phyloP scores from a whole-genome alignment of 768 basidiomycete species.

The Porpolomopsis calyptriformis region DNA sequence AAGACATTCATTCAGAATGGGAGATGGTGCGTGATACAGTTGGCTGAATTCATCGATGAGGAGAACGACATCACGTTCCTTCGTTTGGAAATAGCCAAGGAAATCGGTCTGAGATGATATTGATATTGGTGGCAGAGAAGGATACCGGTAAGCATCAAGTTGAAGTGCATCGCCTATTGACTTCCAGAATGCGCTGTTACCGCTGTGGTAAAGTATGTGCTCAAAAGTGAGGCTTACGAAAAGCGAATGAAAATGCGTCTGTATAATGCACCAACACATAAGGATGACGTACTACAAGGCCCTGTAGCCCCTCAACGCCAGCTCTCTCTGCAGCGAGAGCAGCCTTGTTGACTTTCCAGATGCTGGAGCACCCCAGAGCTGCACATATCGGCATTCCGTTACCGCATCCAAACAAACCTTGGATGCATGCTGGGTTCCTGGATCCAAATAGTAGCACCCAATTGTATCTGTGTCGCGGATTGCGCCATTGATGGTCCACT shows the following conservation, averaged over 20 bases:
- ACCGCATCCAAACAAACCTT: slow-evolving; percentile 7
- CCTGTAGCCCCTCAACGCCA: slow-evolving; percentile 1
- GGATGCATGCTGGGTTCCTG: slow-evolving; percentile 6
- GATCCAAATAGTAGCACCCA: slow-evolving; percentile 10
- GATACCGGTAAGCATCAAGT: background rate
- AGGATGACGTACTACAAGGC: slow-evolving; percentile 9
- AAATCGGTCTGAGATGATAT: slow-evolving; percentile 7
- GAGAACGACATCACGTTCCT: slow-evolving; percentile 7
- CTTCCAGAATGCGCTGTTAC: slow-evolving; percentile 7
- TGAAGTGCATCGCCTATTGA: slow-evolving; percentile 6
- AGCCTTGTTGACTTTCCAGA: slow-evolving; percentile 11
- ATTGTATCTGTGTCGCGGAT: slow-evolving; percentile 3
- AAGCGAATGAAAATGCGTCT: slow-evolving; percentile 3
- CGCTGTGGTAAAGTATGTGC: background rate
- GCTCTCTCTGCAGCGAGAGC: slow-evolving; percentile 4
- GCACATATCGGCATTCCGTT: slow-evolving; percentile 4
- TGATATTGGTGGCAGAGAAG: slow-evolving; percentile 1
- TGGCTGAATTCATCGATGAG: slow-evolving; percentile 11
- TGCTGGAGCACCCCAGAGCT: slow-evolving; percentile 9
- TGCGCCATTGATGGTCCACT: slow-evolving; percentile 1
- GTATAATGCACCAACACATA: background rate
- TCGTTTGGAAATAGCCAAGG: slow-evolving; percentile 3
- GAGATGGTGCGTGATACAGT: slow-evolving; percentile 1
- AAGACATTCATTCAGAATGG: slow-evolving; percentile 7
- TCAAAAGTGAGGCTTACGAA: slow-evolving; percentile 9